Conservation (phyloP, 2,329 filamentous ascomycete genomes). For the Seiridium cupressi region DNA sequence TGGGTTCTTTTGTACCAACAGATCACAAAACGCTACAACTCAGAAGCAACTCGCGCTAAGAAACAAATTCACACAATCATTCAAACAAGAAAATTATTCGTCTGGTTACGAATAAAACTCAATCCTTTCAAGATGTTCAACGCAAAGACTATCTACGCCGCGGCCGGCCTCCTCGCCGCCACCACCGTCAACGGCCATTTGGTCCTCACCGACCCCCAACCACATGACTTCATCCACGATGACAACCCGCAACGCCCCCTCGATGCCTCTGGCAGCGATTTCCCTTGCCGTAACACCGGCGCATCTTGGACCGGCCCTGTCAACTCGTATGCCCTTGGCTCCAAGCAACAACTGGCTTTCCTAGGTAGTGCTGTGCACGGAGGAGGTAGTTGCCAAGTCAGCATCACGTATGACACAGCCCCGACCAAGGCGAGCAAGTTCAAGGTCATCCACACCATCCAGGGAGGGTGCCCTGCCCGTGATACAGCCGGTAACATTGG, state of each 20-base stretch:
- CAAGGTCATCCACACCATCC: slow-evolving; percentile 86
- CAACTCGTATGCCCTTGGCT: slow-evolving; percentile 58
- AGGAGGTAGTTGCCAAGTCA: slow-evolving; percentile 89
- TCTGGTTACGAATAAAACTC: slow-evolving; percentile 38
- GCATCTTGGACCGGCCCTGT: slow-evolving; percentile 43
- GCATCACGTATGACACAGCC: slow-evolving; percentile 73
- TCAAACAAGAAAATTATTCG: slow-evolving; percentile 24
- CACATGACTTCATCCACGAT: slow-evolving; percentile 47
- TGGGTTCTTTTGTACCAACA: not conserved
- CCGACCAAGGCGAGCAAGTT: slow-evolving; percentile 68
- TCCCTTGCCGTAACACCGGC: slow-evolving; percentile 74
- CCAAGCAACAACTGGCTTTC: slow-evolving; percentile 61
- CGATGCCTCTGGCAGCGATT: slow-evolving; percentile 58
- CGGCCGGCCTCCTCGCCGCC: slow-evolving; percentile 53
- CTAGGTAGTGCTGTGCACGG: slow-evolving; percentile 76
- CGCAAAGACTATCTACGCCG: slow-evolving; percentile 47
- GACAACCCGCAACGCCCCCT: slow-evolving; percentile 56
- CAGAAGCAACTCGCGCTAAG: not conserved
- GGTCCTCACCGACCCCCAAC: slow-evolving; percentile 65
- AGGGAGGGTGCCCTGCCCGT: slow-evolving; percentile 77
- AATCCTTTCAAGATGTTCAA: slow-evolving; percentile 48
- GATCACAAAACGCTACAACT: not conserved
- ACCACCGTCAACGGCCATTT: slow-evolving; percentile 69
- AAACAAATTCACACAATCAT: not conserved
- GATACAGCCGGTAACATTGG: slow-evolving; percentile 57